These are phyloP conservation scores for Trichoderma sp. DNA, from an alignment of 2,329 filamentous ascomycete genomes.

Conservation along the genomic window DNA sequence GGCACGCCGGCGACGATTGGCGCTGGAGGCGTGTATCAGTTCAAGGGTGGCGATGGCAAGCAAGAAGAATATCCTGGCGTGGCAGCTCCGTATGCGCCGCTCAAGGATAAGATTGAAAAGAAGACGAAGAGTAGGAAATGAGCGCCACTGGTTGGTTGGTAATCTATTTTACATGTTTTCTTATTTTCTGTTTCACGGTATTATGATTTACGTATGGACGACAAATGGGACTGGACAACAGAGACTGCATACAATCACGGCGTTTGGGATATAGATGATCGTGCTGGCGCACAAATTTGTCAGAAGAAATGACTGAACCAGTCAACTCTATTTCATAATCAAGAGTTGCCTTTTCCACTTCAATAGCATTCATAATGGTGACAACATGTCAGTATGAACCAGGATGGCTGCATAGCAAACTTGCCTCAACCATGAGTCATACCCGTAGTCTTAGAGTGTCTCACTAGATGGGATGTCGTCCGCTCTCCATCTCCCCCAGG, in stretches of 20 bases:
- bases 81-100: slow-evolving; percentile 56
- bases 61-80: slow-evolving; percentile 49
- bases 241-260: slow-evolving; percentile 7
- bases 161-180: neutral
- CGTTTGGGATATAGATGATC: slow-evolving; percentile 7
- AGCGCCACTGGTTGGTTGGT: neutral
- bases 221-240: neutral
- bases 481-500: neutral
- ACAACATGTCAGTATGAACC: neutral
- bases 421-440: neutral
- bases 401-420: neutral
- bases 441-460: neutral
- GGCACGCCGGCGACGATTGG: slow-evolving; percentile 49
- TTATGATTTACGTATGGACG: neutral
- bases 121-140: slow-evolving; percentile 36
- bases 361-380: neutral
- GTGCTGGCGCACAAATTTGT: neutral
- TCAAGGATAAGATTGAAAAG: slow-evolving; percentile 47
- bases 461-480: neutral
- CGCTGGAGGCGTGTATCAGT: slow-evolving; percentile 49
- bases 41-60: slow-evolving; percentile 44
- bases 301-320: neutral
- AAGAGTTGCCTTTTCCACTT: neutral
- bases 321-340: neutral
- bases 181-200: neutral